Evolutionary conservation across 768 basidiomycete species (phyloP).

Genomic region (Heimioporus sp.): DNA sequence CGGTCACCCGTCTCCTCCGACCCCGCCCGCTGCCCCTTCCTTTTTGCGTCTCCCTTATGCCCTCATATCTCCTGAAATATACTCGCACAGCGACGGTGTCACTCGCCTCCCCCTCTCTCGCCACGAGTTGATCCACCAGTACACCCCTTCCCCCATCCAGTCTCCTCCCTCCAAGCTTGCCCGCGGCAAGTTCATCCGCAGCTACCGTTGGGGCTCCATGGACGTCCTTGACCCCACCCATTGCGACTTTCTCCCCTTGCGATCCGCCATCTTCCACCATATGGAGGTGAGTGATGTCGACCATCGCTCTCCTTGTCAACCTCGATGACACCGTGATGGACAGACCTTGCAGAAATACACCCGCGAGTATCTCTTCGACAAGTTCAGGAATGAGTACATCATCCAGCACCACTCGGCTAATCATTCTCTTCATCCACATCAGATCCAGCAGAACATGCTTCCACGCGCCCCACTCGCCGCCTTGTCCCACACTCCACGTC

Average conservation of each 20-base stretch:
- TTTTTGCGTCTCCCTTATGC: constrained; percentile 77
- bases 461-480: constrained; percentile 27
- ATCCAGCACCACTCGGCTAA: constrained; percentile 50
- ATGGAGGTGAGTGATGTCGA: constrained; percentile 65
- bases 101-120: constrained; percentile 54
- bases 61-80: constrained; percentile 78
- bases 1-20: constrained; percentile 59
- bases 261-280: constrained; percentile 80
- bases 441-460: constrained; percentile 39
- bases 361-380: constrained; percentile 77
- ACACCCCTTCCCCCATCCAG: constrained; percentile 57
- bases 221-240: constrained; percentile 78
- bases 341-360: constrained; percentile 87
- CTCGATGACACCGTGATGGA: constrained; percentile 22
- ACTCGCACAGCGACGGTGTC: constrained; percentile 83
- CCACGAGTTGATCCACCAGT: constrained; percentile 71
- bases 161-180: constrained; percentile 43
- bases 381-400: constrained; percentile 62
- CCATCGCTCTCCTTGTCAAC: constrained; percentile 12
- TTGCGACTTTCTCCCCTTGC: constrained; percentile 76
- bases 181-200: constrained; percentile 65
- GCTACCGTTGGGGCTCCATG: constrained; percentile 81
- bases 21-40: constrained; percentile 60
- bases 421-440: constrained; percentile 43
- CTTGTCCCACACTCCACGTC: constrained; percentile 44